Percentiles rank a stretch among this genome's conserved stretches.
These are phyloP conservation scores for Fomitopsis schrenkii DNA, from an alignment of 1,284 basidiomycete genomes.

Conservation along the genomic window DNA sequence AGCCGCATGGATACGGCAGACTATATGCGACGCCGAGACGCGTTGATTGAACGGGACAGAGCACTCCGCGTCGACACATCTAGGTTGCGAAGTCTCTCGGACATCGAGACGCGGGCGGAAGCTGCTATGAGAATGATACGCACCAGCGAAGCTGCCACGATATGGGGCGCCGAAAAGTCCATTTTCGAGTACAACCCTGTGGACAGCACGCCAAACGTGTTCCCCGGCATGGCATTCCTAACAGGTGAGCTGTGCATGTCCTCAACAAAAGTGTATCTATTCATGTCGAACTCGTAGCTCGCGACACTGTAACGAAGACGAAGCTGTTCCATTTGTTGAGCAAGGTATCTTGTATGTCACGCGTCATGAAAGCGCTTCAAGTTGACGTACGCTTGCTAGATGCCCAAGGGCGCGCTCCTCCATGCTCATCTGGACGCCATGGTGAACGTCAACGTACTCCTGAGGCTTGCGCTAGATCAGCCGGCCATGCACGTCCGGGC, in stretches of 20 bases:
- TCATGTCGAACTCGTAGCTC: slow-evolving; percentile 33
- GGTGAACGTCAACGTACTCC: slow-evolving; percentile 49
- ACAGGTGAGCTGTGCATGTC: slow-evolving; percentile 38
- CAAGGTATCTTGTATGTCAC: slow-evolving; percentile 37
- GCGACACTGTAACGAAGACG: slow-evolving; percentile 53
- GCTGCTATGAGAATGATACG: slow-evolving; percentile 50
- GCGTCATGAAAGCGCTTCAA: background rate
- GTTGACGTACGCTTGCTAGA: slow-evolving; percentile 28
- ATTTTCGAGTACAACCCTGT: slow-evolving; percentile 36
- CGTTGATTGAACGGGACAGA: slow-evolving; percentile 49
- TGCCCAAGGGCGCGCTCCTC: slow-evolving; percentile 73
- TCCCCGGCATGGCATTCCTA: slow-evolving; percentile 75
- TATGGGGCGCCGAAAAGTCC: slow-evolving; percentile 49
- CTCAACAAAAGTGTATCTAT: background rate
- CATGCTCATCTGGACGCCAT: slow-evolving; percentile 71
- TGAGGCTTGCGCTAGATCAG: slow-evolving; percentile 50
- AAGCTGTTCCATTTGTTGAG: slow-evolving; percentile 54
- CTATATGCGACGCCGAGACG: slow-evolving; percentile 39
- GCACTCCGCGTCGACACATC: slow-evolving; percentile 37
- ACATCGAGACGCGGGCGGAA: slow-evolving; percentile 50
- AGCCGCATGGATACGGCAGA: slow-evolving; percentile 14
- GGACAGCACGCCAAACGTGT: slow-evolving; percentile 41
- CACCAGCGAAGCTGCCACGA: slow-evolving; percentile 43
- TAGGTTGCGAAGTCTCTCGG: slow-evolving; percentile 24
- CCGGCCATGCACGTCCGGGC: slow-evolving; percentile 55